These are phyloP conservation scores for Didymella segeticola DNA, from an alignment of 2,329 filamentous ascomycete species.

Conservation along the genomic window DNA sequence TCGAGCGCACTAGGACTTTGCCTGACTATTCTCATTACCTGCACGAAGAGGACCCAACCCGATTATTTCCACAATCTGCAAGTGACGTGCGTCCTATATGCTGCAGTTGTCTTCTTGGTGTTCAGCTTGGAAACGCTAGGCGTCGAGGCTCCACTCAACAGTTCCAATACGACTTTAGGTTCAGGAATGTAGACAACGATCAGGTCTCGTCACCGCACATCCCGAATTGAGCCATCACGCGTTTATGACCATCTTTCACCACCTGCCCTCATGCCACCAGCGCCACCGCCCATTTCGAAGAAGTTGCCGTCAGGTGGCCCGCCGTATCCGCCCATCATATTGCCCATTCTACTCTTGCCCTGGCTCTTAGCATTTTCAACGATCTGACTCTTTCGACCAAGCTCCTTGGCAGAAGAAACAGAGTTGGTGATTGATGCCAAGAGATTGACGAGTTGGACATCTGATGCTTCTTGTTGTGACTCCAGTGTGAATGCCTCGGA, in stretches of 20 bases:
- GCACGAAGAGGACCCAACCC: not conserved
- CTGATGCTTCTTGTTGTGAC: conserved; percentile 78
- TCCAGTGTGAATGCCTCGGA: conserved; percentile 70
- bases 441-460: conserved; percentile 79
- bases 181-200: not conserved
- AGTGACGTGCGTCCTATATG: not conserved
- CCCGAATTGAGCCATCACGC: too few relatives aligned
- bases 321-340: conserved; percentile 22
- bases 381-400: conserved; percentile 73
- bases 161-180: not conserved
- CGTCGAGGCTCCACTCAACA: not conserved
- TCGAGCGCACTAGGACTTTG: not conserved
- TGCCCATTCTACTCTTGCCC: conserved; percentile 36
- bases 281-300: conserved; percentile 29
- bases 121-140: not conserved
- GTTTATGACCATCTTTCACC: conserved; percentile 29
- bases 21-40: not conserved
- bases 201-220: not conserved
- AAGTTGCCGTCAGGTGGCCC: conserved; percentile 28
- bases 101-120: not conserved
- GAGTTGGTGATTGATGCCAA: conserved; percentile 78
- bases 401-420: conserved; percentile 71
- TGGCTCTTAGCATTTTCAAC: conserved; percentile 51
- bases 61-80: not conserved
- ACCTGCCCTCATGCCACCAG: conserved; percentile 21